phyloP scores from a whole-genome alignment of 257 asterid genomes.

The Nicotiana paniculata region DNA sequence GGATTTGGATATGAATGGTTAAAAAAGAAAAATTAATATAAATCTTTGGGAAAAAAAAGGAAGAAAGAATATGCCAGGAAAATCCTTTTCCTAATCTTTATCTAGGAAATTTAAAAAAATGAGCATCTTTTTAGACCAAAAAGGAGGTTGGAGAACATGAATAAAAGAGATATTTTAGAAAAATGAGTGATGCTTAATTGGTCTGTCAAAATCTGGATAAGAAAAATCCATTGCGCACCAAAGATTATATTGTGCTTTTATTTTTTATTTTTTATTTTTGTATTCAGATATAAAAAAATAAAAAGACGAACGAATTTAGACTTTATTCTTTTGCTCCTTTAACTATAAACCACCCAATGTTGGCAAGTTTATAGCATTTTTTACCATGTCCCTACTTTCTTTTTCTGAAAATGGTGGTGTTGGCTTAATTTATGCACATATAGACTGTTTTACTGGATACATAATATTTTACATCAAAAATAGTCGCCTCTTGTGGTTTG shows the following conservation, averaged over 20 bases:
- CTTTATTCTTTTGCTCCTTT: conserved; percentile 1
- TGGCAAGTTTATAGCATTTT: not conserved
- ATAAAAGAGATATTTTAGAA: not conserved
- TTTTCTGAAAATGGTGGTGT: not conserved
- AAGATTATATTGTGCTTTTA: not conserved
- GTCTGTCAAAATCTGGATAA: not conserved
- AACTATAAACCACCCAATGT: not conserved
- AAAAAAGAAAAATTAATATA: too few relatives aligned
- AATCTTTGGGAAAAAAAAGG: not conserved
- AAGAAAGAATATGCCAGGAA: not conserved
- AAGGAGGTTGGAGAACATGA: not conserved
- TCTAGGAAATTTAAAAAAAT: not conserved
- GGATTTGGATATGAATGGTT: too few relatives aligned
- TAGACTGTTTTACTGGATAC: not conserved
- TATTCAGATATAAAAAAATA: not conserved
- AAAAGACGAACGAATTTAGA: not conserved
- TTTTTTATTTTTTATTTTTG: not conserved
- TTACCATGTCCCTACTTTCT: not conserved
- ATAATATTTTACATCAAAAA: not conserved
- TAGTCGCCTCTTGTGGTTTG: too few relatives aligned
- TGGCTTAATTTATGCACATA: not conserved
- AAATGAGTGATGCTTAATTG: not conserved
- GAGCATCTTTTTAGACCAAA: not conserved
- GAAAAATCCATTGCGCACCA: not conserved
- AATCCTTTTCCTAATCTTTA: not conserved